phyloP scores from a whole-genome alignment of 768 basidiomycete genomes.

The Suillus ampliporus region DNA sequence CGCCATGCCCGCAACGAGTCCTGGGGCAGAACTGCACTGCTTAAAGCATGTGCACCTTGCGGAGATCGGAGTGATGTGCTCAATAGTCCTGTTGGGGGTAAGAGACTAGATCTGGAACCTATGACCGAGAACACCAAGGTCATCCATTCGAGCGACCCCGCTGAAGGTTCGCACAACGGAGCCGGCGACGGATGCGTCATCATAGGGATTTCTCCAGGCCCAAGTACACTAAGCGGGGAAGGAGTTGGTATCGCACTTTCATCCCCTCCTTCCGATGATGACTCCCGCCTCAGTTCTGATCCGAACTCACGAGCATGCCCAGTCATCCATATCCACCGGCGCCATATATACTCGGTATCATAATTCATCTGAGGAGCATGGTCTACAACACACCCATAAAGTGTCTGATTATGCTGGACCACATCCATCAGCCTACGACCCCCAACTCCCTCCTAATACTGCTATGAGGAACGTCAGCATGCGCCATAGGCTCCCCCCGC shows the following conservation, averaged over 20 bases:
- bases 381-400: constrained; percentile 23
- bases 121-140: constrained; percentile 31
- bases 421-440: constrained; percentile 41
- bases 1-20: constrained; percentile 45
- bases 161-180: not conserved
- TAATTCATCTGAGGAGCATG: not conserved
- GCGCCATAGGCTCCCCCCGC: constrained; percentile 45
- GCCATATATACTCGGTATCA: constrained; percentile 22
- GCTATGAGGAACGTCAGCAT: constrained; percentile 36
- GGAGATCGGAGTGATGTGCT: constrained; percentile 31
- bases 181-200: constrained; percentile 9
- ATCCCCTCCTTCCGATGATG: constrained; percentile 32
- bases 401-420: constrained; percentile 47
- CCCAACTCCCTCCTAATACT: constrained; percentile 19
- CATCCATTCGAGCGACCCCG: constrained; percentile 12
- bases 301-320: constrained; percentile 27
- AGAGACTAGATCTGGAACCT: constrained; percentile 18
- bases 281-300: constrained; percentile 17
- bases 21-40: constrained; percentile 43
- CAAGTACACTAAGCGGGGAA: constrained; percentile 29
- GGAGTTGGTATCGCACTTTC: constrained; percentile 52
- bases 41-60: constrained; percentile 40
- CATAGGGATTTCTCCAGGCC: constrained; percentile 36
- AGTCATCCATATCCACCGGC: constrained; percentile 44
- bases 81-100: constrained; percentile 29